Conservation (phyloP, 352 stramenopile genomes). For the Nothophytophthora sp. region DNA sequence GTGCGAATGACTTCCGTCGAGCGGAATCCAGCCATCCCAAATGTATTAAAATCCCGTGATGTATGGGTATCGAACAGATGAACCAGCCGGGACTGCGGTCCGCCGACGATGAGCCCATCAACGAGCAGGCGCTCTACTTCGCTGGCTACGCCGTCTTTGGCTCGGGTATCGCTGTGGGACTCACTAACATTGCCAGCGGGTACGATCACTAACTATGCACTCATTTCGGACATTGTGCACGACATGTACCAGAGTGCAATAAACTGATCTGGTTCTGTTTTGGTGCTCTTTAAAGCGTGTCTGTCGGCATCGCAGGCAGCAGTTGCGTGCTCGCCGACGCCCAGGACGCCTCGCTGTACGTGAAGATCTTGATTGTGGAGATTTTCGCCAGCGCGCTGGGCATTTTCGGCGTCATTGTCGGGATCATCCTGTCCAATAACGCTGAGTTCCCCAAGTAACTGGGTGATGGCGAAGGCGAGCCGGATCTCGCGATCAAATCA, state of each 20-base stretch:
- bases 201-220: no score
- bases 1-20: slow-evolving; percentile 43
- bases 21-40: slow-evolving; percentile 42
- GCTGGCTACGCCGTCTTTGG: slow-evolving; percentile 98
- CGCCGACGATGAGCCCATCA: slow-evolving; percentile 69
- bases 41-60: slow-evolving; percentile 5
- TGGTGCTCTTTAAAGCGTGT: slow-evolving; percentile 76
- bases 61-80: slow-evolving; percentile 42
- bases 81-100: slow-evolving; percentile 68
- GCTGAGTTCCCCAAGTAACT: slow-evolving; percentile 93
- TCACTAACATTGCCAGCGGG: slow-evolving; percentile 98
- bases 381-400: slow-evolving; percentile 99
- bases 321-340: slow-evolving; percentile 98
- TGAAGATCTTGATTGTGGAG: slow-evolving; percentile 99
- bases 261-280: no score
- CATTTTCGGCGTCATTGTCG: slow-evolving; percentile 99
- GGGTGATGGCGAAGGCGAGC: not conserved
- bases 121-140: slow-evolving; percentile 91
- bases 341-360: slow-evolving; percentile 97
- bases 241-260: not conserved
- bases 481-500: slow-evolving; percentile 1
- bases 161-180: slow-evolving; percentile 95
- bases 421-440: slow-evolving; percentile 99
- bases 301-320: slow-evolving; percentile 97
- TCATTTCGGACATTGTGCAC: no score